phyloP scores from a whole-genome alignment of 179 eudicot species.

The Nepenthes alata region DNA sequence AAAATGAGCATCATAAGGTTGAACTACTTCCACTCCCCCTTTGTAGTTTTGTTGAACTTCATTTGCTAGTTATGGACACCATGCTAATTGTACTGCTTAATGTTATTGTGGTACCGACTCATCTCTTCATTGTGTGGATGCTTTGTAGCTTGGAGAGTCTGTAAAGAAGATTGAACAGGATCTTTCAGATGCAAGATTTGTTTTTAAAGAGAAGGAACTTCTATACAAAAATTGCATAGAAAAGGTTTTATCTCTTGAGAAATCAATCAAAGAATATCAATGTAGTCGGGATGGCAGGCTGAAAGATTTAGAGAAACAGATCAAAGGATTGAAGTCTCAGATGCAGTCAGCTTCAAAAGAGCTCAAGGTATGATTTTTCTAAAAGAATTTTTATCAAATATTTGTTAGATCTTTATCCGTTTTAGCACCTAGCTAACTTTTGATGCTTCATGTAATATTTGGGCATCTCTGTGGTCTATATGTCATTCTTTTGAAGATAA shows the following conservation, averaged over 20 bases:
- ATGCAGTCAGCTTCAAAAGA: slow-evolving; percentile 77
- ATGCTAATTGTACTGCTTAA: background rate
- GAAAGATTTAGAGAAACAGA: slow-evolving; percentile 69
- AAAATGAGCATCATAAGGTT: slow-evolving; percentile 98
- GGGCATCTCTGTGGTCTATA: too few relatives aligned
- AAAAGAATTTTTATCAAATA: background rate
- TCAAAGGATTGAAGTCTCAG: slow-evolving; percentile 56
- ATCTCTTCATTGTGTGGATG: background rate
- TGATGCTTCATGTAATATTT: too few relatives aligned
- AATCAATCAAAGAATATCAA: slow-evolving; percentile 61
- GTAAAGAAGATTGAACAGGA: slow-evolving; percentile 79
- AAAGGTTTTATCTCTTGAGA: slow-evolving; percentile 64
- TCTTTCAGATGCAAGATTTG: slow-evolving; percentile 63
- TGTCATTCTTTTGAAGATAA: too few relatives aligned
- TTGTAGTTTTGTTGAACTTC: too few relatives aligned
- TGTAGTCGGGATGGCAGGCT: slow-evolving; percentile 58
- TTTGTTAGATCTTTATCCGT: too few relatives aligned
- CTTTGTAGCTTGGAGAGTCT: slow-evolving; percentile 62
- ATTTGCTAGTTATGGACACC: background rate
- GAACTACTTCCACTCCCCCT: slow-evolving; percentile 2
- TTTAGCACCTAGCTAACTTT: too few relatives aligned
- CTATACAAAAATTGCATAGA: slow-evolving; percentile 37
- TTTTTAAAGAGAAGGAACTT: slow-evolving; percentile 53
- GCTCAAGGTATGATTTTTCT: slow-evolving; percentile 51
- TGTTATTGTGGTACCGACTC: background rate